Evolutionary conservation across 2,329 filamentous ascomycete species (phyloP).

Genomic region (Acephala macrosclerotiorum): DNA sequence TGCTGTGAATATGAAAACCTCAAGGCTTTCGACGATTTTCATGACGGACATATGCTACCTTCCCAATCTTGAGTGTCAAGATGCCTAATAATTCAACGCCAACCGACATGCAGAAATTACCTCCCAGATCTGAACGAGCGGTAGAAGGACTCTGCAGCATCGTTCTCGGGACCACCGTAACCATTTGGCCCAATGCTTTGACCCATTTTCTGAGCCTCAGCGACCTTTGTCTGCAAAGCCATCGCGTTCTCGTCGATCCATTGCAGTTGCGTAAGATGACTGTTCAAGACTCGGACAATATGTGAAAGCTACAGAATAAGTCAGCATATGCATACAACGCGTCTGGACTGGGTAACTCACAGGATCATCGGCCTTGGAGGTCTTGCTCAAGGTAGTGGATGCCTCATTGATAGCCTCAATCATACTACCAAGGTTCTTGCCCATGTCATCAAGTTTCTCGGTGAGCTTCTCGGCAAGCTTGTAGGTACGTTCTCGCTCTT

Average conservation of each 20-base stretch:
- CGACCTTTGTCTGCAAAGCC: conserved; percentile 82
- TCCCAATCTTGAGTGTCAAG: conserved; percentile 32
- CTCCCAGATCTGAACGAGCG: conserved; percentile 83
- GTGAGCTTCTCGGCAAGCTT: conserved; percentile 94
- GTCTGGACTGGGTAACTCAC: conserved; percentile 59
- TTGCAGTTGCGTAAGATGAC: conserved; percentile 89
- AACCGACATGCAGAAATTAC: conserved; percentile 47
- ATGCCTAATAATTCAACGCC: conserved; percentile 37
- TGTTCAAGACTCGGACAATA: conserved; percentile 94
- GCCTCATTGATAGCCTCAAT: conserved; percentile 98
- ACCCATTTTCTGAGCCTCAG: conserved; percentile 80
- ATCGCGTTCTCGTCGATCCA: conserved; percentile 89
- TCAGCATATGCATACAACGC: conserved; percentile 20
- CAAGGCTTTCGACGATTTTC: conserved; percentile 19
- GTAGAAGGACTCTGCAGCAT: conserved; percentile 89
- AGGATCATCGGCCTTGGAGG: conserved; percentile 85
- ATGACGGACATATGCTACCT: conserved; percentile 30
- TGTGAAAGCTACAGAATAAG: conserved; percentile 74
- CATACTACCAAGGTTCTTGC: conserved; percentile 91
- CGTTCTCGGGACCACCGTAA: conserved; percentile 67
- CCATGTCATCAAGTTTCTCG: conserved; percentile 91
- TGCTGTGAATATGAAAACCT: conserved; percentile 19
- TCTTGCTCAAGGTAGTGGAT: conserved; percentile 88
- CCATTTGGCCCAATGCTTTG: conserved; percentile 62
- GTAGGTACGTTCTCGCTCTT: conserved; percentile 95